phyloP scores from a whole-genome alignment of 164 flowering plant genomes.

The Magnolia sinica region DNA sequence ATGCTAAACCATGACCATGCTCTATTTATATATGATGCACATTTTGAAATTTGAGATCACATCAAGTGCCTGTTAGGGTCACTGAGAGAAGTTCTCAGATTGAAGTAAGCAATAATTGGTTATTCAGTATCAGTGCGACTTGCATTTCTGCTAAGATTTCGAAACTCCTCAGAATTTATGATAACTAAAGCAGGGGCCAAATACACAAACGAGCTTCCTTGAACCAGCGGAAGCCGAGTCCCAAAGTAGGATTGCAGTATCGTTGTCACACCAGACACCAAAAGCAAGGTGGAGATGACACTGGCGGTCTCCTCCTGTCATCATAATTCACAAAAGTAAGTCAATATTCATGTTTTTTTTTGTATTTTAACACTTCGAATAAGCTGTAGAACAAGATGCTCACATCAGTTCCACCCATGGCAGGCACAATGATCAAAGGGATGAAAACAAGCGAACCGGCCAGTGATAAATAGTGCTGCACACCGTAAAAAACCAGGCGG shows the following conservation, averaged over 20 bases:
- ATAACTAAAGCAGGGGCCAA: conserved; percentile 88
- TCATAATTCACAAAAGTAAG: conserved; percentile 10
- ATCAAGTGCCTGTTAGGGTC: neutral
- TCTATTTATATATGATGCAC: neutral
- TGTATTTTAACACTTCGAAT: neutral
- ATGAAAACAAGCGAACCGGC: conserved; percentile 85
- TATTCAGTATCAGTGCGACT: conserved; percentile 18
- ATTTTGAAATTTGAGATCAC: neutral
- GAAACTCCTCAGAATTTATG: conserved; percentile 64
- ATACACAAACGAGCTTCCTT: conserved; percentile 91
- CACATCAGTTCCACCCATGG: conserved; percentile 98
- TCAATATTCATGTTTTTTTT: conserved; percentile 2
- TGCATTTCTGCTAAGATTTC: conserved; percentile 83
- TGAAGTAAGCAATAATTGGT: too few relatives aligned
- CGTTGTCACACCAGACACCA: conserved; percentile 79
- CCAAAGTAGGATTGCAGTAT: conserved; percentile 78
- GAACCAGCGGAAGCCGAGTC: conserved; percentile 89
- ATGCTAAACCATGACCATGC: neutral
- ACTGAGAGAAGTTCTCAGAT: too few relatives aligned
- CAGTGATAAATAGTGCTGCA: conserved; percentile 84
- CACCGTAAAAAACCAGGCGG: conserved; percentile 53
- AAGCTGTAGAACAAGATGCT: conserved; percentile 25
- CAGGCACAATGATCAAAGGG: conserved; percentile 77
- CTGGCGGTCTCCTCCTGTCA: conserved; percentile 90
- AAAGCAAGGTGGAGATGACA: conserved; percentile 81